Base-by-base conservation (phyloP, 495 filamentous ascomycete genomes). In the Talaromyces nanjingensis region DNA sequence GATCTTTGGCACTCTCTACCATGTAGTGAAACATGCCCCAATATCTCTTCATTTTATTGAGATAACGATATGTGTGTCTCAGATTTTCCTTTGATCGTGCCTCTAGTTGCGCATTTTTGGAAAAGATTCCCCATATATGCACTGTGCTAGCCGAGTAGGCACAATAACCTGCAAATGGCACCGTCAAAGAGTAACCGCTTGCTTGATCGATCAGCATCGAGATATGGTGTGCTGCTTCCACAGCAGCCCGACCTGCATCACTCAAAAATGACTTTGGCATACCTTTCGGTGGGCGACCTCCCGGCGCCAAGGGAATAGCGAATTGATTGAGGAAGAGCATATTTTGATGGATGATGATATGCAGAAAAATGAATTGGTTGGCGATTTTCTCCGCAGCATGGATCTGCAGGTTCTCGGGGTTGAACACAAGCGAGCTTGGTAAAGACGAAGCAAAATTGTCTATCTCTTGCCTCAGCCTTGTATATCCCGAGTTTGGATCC, bases 21-120 rank as follows among this genome's bases (percentile, higher is more conserved):
- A 97, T 93, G 74, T 90, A 96, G 71, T 96, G 91, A 72, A 97
- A 97, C 87, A 97, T 92, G 62, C 93, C 94, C 94, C 94, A 98
- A 71, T 94, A 92, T 65, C 89, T 90, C 77, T 96, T 97, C 89
- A 97, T 94, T 73, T 93, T 93, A 65, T 87, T 86, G 25, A 98
- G 78, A 65, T 96, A 98, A 67, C 89, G 88, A 65, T 97, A 88
- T 49, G 96, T 97, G 63, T 87, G 90, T 2, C 89, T 86, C n/a
- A 97, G 83, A 70, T 96, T 90, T 68, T 88, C 86, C 75, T 93
- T 96, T 27, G 91, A 89, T 5, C 86, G 83, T 12, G 83, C 83
- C 70, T 96, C 89, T 31, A 96, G 81, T 27, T 84, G 77, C 18
- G 84, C 76, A 67, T 94, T 92, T 68, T 87, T 87, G 8, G 91